These are phyloP conservation scores for Hypoxylon sp. DNA, from an alignment of 2,329 filamentous ascomycete species.

Conservation along the genomic window DNA sequence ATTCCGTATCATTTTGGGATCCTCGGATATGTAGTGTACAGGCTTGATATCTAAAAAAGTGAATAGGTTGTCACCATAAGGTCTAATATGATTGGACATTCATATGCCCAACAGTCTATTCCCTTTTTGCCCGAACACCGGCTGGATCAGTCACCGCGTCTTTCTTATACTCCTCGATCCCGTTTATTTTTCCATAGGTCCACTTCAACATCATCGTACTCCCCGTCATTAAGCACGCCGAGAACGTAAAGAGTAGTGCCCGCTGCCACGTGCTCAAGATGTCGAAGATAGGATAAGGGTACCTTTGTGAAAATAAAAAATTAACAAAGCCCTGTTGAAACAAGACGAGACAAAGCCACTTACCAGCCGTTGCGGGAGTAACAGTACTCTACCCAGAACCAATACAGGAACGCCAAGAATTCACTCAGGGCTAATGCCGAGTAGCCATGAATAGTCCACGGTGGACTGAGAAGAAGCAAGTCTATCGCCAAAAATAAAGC, in stretches of 20 bases:
- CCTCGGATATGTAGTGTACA: not conserved
- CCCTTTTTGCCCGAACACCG: constrained; percentile 38
- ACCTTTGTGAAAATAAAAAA: constrained; percentile 61
- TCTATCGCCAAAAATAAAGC: constrained; percentile 74
- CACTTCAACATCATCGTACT: constrained; percentile 78
- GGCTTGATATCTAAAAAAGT: not conserved
- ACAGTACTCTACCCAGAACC: constrained; percentile 82
- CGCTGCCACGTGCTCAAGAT: constrained; percentile 75
- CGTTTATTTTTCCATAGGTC: constrained; percentile 76
- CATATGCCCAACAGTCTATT: constrained; percentile 22
- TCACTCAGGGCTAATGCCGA: constrained; percentile 70
- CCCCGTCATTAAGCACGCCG: constrained; percentile 77
- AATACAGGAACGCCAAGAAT: constrained; percentile 74
- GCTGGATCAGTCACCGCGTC: constrained; percentile 49
- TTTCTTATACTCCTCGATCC: constrained; percentile 58
- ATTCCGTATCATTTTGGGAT: constrained; percentile 16
- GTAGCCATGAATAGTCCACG: constrained; percentile 75
- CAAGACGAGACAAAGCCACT: constrained; percentile 43
- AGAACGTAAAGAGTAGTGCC: constrained; percentile 74
- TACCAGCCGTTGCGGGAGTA: constrained; percentile 75
- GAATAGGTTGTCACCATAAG: not conserved
- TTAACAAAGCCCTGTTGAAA: constrained; percentile 9
- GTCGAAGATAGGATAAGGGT: constrained; percentile 88
- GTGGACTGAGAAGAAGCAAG: constrained; percentile 76
- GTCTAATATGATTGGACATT: not conserved